phyloP scores from a whole-genome alignment of 2,329 filamentous ascomycete species.

The Aotearoamyces nothofagi region DNA sequence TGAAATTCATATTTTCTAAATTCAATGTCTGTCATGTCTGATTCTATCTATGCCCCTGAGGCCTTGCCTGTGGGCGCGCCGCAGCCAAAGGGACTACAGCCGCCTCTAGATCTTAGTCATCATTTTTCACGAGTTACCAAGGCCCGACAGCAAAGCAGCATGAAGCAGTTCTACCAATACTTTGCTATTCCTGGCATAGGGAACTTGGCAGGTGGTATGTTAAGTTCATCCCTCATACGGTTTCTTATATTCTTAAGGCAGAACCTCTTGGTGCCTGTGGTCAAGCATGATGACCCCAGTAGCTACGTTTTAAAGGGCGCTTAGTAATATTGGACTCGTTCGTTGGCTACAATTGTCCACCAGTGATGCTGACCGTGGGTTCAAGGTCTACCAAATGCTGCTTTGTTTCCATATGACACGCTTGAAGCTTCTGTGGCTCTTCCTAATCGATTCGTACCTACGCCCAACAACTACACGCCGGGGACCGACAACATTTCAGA shows the following conservation, averaged over 20 bases:
- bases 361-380: slow-evolving; percentile 1
- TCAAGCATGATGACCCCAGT: too few species aligned
- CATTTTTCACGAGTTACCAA: slow-evolving; percentile 59
- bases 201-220: slow-evolving; percentile 46
- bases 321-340: too few species aligned
- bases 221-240: slow-evolving; percentile 1
- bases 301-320: neutral
- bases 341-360: slow-evolving; percentile 3
- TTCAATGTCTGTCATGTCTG: neutral
- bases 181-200: slow-evolving; percentile 50
- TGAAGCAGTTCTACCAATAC: slow-evolving; percentile 81
- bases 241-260: neutral
- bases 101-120: slow-evolving; percentile 63
- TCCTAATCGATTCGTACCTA: slow-evolving; percentile 59
- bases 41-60: slow-evolving; percentile 1
- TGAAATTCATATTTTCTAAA: neutral
- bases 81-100: slow-evolving; percentile 7
- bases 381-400: slow-evolving; percentile 62
- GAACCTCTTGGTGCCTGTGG: too few species aligned
- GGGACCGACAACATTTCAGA: slow-evolving; percentile 23
- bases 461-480: slow-evolving; percentile 43
- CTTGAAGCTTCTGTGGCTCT: slow-evolving; percentile 68
- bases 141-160: slow-evolving; percentile 43
- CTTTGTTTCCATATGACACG: slow-evolving; percentile 82
- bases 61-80: neutral